Conservation (phyloP, 2,329 filamentous ascomycete genomes). For the Diplodia mutila region DNA sequence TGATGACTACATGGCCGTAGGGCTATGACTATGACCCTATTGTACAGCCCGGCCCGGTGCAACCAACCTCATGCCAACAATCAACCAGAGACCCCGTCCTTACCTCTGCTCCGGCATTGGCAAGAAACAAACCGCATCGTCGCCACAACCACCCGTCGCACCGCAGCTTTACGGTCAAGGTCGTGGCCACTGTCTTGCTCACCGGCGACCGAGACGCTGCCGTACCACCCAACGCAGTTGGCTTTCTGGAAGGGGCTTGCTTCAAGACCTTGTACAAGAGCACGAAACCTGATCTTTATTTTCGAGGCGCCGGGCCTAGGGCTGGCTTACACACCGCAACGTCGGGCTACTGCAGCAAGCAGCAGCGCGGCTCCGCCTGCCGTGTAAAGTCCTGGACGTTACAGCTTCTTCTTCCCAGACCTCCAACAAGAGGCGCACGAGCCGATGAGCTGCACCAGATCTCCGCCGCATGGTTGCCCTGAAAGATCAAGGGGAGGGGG, state of each 20-base stretch:
- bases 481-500: background rate
- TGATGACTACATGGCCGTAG: slow-evolving; percentile 9
- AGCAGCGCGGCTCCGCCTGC: slow-evolving; percentile 11
- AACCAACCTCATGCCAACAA: slow-evolving; percentile 11
- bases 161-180: slow-evolving; percentile 5
- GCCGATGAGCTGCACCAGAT: background rate
- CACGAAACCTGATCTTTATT: slow-evolving; percentile 14
- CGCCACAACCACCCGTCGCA: slow-evolving; percentile 15
- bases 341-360: slow-evolving; percentile 1
- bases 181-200: slow-evolving; percentile 6
- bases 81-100: slow-evolving; percentile 13
- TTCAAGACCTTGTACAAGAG: slow-evolving; percentile 15
- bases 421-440: background rate
- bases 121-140: slow-evolving; percentile 10
- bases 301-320: slow-evolving; percentile 2
- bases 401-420: background rate
- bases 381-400: background rate
- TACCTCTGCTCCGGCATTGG: background rate
- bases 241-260: slow-evolving; percentile 9
- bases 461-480: background rate
- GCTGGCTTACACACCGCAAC: slow-evolving; percentile 10
- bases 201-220: slow-evolving; percentile 4
- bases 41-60: background rate
- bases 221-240: slow-evolving; percentile 15
- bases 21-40: background rate